Conservation (phyloP, 2,329 filamentous ascomycete species). For the Fusarium sp. region DNA sequence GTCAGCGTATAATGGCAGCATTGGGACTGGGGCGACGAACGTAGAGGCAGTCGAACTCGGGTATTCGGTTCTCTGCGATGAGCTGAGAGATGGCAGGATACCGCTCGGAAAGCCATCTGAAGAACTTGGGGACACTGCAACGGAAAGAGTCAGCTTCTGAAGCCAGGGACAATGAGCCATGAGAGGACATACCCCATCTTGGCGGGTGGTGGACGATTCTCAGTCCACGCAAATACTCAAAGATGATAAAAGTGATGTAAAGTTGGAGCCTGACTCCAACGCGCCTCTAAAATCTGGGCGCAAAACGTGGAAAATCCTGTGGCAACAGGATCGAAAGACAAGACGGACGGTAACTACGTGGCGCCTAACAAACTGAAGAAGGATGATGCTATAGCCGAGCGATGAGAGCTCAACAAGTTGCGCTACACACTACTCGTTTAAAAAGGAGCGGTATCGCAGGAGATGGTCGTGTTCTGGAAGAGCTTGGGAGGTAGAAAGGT, state of each 20-base stretch:
- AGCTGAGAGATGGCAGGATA: slow-evolving; percentile 98
- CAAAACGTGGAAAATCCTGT: slow-evolving; percentile 38
- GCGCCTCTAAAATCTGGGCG: slow-evolving; percentile 24
- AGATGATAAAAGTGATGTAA: slow-evolving; percentile 3
- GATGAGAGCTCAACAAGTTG: neutral
- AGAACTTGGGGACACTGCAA: slow-evolving; percentile 83
- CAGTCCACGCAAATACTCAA: slow-evolving; percentile 34
- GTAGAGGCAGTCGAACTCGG: slow-evolving; percentile 98
- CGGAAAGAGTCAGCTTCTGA: slow-evolving; percentile 27
- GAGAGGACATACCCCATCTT: slow-evolving; percentile 46
- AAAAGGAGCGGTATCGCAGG: slow-evolving; percentile 7
- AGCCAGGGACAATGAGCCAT: neutral
- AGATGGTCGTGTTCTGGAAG: slow-evolving; percentile 7
- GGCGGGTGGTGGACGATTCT: slow-evolving; percentile 33
- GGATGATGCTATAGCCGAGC: slow-evolving; percentile 9
- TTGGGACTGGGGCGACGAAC: slow-evolving; percentile 55
- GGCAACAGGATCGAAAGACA: slow-evolving; percentile 30
- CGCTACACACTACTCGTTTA: slow-evolving; percentile 10
- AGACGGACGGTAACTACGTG: slow-evolving; percentile 22
- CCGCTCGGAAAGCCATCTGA: slow-evolving; percentile 98
- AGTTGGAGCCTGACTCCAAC: slow-evolving; percentile 16
- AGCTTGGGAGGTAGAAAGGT: slow-evolving; percentile 7
- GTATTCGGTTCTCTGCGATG: slow-evolving; percentile 98
- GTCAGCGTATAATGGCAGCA: slow-evolving; percentile 37
- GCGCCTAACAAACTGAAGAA: slow-evolving; percentile 10